Evolutionary conservation across 2,329 filamentous ascomycete genomes (phyloP), one percentile per base, ranked within the genome.

Genomic region (Alternaria gaisen): DNA sequence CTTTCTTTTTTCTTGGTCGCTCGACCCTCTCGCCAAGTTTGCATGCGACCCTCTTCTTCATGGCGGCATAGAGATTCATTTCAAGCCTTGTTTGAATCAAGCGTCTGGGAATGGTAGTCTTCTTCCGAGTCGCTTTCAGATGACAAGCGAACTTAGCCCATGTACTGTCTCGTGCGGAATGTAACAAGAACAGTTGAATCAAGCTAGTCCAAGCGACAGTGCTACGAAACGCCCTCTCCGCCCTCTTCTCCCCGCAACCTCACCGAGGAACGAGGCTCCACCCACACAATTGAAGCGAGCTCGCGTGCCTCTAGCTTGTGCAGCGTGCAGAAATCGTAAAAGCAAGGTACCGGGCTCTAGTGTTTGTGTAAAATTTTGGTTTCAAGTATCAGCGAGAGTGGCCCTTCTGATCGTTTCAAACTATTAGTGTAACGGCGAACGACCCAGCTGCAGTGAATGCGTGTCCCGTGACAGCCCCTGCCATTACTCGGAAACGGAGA

Each of bases 271-370:
- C 32, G 60, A 64, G 12, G 26, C 53, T 32, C 40, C 51, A 26
- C 52, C 48, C 9, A 26, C 36, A 8, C 60, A 64, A 10, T 57
- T 58, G 22, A 67, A 67, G 44, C 56, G 65, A 42, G 56, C 53
- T 30, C 66, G 66, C 32, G 56, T 66, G 16, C 61, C 65, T 18
- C 36, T 63, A 32, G 66, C 66, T n/a, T 69, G 66, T 47, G 52
- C 63, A 38, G 63, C 66, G 24, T 69, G 66, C 57, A 61, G 66
- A 51, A 44, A n/a, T 26, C 64, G 66, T 16, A 67, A 67, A 63
- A 66, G 63, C 10, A 69, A 69, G 66, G 66, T 69, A 61, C 5
- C 28, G 9, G 8, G 18, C 18, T 26, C 14, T 28, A 48, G 24
- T 50, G 16, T 9, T 42, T 38, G 46, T 47, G 11, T 26, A 43